A percentile compares a stretch with the other conserved stretches of the same genome.
phyloP scores from a whole-genome alignment of 805 yeast species.

The Myxozyma monticola region DNA sequence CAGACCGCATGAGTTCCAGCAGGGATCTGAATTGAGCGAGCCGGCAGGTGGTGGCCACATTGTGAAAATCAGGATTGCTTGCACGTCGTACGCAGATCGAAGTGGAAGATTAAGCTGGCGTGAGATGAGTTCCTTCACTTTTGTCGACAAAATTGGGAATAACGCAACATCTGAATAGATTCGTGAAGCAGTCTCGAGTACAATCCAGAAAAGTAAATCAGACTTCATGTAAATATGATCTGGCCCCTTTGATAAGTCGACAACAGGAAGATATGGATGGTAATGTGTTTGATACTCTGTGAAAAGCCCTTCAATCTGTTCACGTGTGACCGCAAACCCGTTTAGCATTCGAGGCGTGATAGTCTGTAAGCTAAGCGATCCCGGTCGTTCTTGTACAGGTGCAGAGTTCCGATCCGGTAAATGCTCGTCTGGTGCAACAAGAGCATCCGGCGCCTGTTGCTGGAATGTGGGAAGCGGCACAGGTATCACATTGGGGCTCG shows the following conservation, averaged over 20 bases:
- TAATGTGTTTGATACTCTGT: conserved; percentile 72
- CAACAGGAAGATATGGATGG: conserved; percentile 85
- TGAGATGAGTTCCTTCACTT: conserved; percentile 19
- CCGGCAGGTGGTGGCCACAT: conserved; percentile 97
- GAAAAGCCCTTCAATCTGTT: conserved; percentile 62
- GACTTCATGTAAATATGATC: conserved; percentile 76
- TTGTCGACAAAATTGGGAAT: conserved; percentile 15
- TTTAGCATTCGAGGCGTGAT: conserved; percentile 67
- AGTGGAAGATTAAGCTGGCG: conserved; percentile 38
- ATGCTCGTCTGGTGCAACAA: too few relatives aligned
- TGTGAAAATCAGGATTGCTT: conserved; percentile 83
- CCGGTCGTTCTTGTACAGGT: too few relatives aligned
- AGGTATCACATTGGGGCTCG: background rate
- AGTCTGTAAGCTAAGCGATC: background rate
- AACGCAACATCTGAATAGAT: conserved; percentile 47
- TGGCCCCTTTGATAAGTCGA: conserved; percentile 78
- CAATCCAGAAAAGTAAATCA: conserved; percentile 92
- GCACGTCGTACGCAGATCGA: conserved; percentile 90
- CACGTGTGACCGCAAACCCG: conserved; percentile 59
- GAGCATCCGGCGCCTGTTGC: background rate
- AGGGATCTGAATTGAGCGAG: conserved; percentile 89
- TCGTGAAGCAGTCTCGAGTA: conserved; percentile 80
- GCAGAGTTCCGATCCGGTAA: too few relatives aligned
- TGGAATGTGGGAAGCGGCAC: background rate
- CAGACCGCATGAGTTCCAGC: conserved; percentile 92